Evolutionary conservation across 345 rosid genomes (phyloP), one percentile per base, ranked within the genome.

Genomic region (Eucalyptus sp.): DNA sequence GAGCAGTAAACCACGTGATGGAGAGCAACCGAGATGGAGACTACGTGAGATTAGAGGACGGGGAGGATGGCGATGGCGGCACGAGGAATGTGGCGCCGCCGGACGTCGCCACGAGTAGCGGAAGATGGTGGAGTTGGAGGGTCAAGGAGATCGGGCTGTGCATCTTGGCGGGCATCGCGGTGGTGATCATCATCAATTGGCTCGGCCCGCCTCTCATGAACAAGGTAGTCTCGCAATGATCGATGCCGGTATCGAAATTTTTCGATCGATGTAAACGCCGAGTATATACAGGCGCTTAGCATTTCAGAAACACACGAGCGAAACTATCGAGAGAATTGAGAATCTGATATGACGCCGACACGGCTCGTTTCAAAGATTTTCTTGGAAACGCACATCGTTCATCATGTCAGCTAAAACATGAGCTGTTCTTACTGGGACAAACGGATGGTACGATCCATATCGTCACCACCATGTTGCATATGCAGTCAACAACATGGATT

Each of bases 41-140:
- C 24, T 91, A 91, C 71, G 89, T 54, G 56, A 88, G 79, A 46
- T 48, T 91, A 37, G 89, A 11, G 80, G 90, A 89, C n/a, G 48
- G 48, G 14, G 86, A 62, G 31, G 44, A 49, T 22, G 80, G 33
- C 2, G 50, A 60, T 10, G 17, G 86, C 2, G 6, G 25, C 87
- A 29, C 15, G 14, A 37, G 84, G 48, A 20, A 22, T 13, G 48
- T 10, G 29, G 84, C 25, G 2, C 15, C 3, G 3, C 48, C 15
- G 48, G 84, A 41, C 14, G 48, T 76, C 83, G 1, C 48, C 24
- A 76, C 15, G 9, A 76, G 48, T 20, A 76, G 84, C 48, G 48
- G 43, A 76, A 41, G 48, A 76, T 76, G 89, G 56, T 66, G 88
- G 90, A 41, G 66, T 37, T 37, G 79, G 84, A 49, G 88, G 50